Evolutionary conservation across 2,329 filamentous ascomycete species (phyloP), one percentile per base, ranked within the genome.

Genomic region (Penicillium griseofulvum): DNA sequence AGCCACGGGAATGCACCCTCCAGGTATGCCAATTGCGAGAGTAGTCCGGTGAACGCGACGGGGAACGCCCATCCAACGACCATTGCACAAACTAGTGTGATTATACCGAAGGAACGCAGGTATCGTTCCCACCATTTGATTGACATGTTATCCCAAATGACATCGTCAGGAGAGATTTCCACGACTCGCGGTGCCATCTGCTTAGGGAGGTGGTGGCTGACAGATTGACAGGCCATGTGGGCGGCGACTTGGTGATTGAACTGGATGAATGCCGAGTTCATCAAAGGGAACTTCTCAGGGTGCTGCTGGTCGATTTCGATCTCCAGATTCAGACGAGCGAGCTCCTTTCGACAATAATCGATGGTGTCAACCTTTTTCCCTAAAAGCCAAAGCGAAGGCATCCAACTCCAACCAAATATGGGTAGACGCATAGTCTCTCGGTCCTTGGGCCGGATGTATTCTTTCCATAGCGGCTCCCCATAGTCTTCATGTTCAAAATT

Each of bases 241-340:
- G 94, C 94, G 6, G 93, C 92, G 1, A 97, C 90, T 71, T 99
- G 94, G 68, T 97, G 89, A 68, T 99, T 96, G 81, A 99, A 99
- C 70, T 99, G 94, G 58, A 99, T 91, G 65, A 99, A 99, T 0
- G 94, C 94, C 0, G 93, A 96, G 67, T 90, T 96, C 91, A 97
- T 95, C 44, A 92, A 76, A 0, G 93, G 92, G 59, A 91, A 97
- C 5, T 87, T 85, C 62, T 97, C 92, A 0, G 89, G 88, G 46
- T 94, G 81, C 50, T 87, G 82, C 70, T 99, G 94, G 62, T 97
- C 94, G 42, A 87, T 79, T 64, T 97, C 92, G 51, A 99, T 97
- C 70, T 97, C 92, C 49, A 92, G 69, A 63, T 97, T 99, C 17
- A 97, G 79, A 14, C 90, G 85, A 17, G 94, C 92, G 28, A 99